Base-by-base conservation (phyloP, 306 rosid species). In the Quercus glauca region DNA sequence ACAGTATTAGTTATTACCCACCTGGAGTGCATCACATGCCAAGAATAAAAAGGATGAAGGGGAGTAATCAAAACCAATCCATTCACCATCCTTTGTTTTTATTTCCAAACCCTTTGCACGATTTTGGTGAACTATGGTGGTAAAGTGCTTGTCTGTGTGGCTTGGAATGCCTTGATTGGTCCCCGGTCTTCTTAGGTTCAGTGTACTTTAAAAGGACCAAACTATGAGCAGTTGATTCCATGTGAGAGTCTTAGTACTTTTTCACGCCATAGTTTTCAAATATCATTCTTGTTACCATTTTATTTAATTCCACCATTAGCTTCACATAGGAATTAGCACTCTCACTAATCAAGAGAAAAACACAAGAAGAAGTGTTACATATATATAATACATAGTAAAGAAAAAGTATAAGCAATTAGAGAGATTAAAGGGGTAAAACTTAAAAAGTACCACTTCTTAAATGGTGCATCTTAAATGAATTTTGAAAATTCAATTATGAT, bases 261-360 rank as follows among this genome's bases (percentile, higher is more conserved):
- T 63, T 57, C 45, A 41, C 83, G 1, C 78, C 57, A 73, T 73
- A 64, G 68, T 21, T 37, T 19, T 79, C 83, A 65, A 73, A 73
- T 73, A 73, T 17, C 83, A 79, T 79, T 37, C 58, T 79, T 10
- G 69, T 79, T 69, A 73, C 68, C 55, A 45, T 79, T 49, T 79
- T 29, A 21, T 79, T 58, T 21, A 79, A 5, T 26, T 63, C 67
- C 29, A 21, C 29, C 58, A 37, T 73, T 49, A 73, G 20, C 60
- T 73, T 79, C 2, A 55, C 78, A 53, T 52, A 73, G 1, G 59
- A 23, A 37, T 64, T 17, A 3, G 68, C 78, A 10, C 69, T 79
- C 61, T 73, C 78, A 33, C 78, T 73, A 51, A 20, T 13, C 10
- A 74, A 21, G 52, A 8, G 73, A n/a, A 52, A 35, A 59, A n/a